phyloP scores from a whole-genome alignment of 129 eudicot genomes.

The Artemisia annua region DNA sequence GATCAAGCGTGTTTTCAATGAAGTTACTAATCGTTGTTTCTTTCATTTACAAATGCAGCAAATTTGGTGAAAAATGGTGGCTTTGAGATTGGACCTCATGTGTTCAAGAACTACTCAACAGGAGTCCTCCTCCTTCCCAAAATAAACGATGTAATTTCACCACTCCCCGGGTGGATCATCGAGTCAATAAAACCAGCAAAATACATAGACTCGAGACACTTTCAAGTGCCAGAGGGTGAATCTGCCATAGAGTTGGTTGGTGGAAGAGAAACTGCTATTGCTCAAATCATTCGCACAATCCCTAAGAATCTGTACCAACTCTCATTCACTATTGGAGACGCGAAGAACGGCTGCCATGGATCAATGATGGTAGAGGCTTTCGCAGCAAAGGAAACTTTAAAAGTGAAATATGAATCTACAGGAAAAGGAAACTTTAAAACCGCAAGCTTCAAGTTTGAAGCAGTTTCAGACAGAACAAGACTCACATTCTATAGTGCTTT shows the following conservation, averaged over 20 bases:
- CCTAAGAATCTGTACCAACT: constrained; percentile 45
- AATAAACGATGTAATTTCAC: constrained; percentile 44
- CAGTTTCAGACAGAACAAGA: constrained; percentile 50
- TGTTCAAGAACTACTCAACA: constrained; percentile 68
- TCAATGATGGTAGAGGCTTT: constrained; percentile 71
- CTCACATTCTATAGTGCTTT: constrained; percentile 59
- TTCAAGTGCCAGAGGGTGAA: constrained; percentile 59
- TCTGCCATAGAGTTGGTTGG: constrained; percentile 68
- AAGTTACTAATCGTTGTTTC: too few relatives aligned
- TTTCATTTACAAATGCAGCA: constrained; percentile 32
- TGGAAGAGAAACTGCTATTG: constrained; percentile 71
- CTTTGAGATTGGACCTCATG: constrained; percentile 71
- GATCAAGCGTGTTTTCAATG: too few relatives aligned
- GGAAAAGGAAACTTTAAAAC: constrained; percentile 55
- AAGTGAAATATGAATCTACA: constrained; percentile 34
- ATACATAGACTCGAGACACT: constrained; percentile 71
- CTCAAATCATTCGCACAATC: constrained; percentile 60
- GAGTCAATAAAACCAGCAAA: constrained; percentile 65
- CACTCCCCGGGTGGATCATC: constrained; percentile 70
- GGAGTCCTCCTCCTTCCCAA: constrained; percentile 71
- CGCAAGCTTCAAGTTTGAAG: constrained; percentile 46
- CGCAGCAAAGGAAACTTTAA: constrained; percentile 43
- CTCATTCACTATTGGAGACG: constrained; percentile 65
- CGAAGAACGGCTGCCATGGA: constrained; percentile 65
- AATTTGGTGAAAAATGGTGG: constrained; percentile 77